Conservation (phyloP, 2,329 filamentous ascomycete species). For the Verticillium longisporum region DNA sequence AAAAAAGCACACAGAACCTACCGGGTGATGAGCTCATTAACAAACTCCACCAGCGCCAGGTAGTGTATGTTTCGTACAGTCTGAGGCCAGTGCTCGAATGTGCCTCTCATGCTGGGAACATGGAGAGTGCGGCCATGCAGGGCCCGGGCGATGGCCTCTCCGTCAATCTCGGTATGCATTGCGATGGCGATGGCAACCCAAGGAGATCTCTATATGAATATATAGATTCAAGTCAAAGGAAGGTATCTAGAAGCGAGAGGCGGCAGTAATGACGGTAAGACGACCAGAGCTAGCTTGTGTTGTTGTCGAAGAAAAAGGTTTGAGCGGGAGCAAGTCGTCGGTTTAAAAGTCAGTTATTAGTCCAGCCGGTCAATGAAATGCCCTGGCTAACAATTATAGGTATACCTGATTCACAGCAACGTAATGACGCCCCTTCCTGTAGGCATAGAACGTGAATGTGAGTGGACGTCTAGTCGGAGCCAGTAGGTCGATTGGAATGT, state of each 20-base stretch:
- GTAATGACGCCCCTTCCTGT: background rate
- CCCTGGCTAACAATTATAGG: too few species aligned
- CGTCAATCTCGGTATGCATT: background rate
- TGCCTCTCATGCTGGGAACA: conserved; percentile 16
- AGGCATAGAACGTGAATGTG: background rate
- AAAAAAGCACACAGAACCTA: background rate
- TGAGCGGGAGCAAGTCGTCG: background rate
- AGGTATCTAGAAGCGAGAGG: too few species aligned
- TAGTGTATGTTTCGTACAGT: conserved; percentile 15
- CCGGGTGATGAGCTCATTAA: background rate
- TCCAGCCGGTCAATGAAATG: too few species aligned
- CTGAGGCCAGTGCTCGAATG: conserved; percentile 19
- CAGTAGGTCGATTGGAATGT: too few species aligned
- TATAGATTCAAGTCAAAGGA: background rate
- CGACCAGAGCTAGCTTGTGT: too few species aligned
- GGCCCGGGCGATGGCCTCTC: conserved; percentile 5
- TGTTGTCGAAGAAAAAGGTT: too few species aligned
- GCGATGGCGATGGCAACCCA: conserved; percentile 6
- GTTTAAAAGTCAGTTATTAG: too few species aligned
- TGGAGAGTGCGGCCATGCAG: conserved; percentile 20
- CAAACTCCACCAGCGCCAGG: conserved; percentile 11
- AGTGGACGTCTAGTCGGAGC: background rate
- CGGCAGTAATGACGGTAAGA: too few species aligned
- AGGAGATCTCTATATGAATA: background rate
- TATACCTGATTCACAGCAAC: background rate